Percentiles rank a stretch among this genome's conserved stretches.
These are phyloP conservation scores for Cnidoscolus chayamansa DNA, from an alignment of 441 rosid genomes.

Conservation along the genomic window DNA sequence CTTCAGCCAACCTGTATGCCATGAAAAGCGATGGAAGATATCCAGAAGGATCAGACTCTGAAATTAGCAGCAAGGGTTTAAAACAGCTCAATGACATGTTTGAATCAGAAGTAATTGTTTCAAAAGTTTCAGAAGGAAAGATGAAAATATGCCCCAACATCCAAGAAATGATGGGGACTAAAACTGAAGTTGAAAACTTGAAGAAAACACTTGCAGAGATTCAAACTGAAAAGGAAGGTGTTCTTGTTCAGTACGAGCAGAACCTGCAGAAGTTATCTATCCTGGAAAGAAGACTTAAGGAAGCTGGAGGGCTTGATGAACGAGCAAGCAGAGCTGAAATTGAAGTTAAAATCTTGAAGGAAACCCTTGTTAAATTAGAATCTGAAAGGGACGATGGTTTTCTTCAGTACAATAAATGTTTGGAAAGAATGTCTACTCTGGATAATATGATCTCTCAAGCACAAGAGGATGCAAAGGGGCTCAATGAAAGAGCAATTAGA, in stretches of 20 bases:
- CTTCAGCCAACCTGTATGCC: constrained; percentile 36
- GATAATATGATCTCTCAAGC: constrained; percentile 49
- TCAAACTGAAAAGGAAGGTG: constrained; percentile 84
- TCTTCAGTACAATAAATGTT: constrained; percentile 61
- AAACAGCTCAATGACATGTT: constrained; percentile 44
- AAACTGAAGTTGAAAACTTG: constrained; percentile 50
- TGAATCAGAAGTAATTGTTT: constrained; percentile 35
- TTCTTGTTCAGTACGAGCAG: constrained; percentile 60
- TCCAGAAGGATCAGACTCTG: constrained; percentile 38
- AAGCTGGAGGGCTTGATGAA: constrained; percentile 56
- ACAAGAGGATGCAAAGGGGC: constrained; percentile 55
- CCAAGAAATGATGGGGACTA: constrained; percentile 43
- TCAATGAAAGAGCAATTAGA: constrained; percentile 51
- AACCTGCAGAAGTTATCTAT: constrained; percentile 61
- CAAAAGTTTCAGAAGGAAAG: constrained; percentile 26
- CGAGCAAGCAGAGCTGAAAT: constrained; percentile 71
- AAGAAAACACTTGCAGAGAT: constrained; percentile 69
- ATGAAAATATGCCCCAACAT: constrained; percentile 54
- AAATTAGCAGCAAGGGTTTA: constrained; percentile 44
- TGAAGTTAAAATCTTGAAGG: constrained; percentile 62
- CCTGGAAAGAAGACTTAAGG: constrained; percentile 67
- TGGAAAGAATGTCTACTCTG: constrained; percentile 58
- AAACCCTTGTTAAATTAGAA: constrained; percentile 55
- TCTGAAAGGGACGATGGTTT: constrained; percentile 54
- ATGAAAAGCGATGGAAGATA: constrained; percentile 39